A percentile compares a stretch with the other conserved stretches of the same genome.
These are phyloP conservation scores for Colletotrichum truncatum DNA, from an alignment of 2,329 filamentous ascomycete species.

Conservation along the genomic window DNA sequence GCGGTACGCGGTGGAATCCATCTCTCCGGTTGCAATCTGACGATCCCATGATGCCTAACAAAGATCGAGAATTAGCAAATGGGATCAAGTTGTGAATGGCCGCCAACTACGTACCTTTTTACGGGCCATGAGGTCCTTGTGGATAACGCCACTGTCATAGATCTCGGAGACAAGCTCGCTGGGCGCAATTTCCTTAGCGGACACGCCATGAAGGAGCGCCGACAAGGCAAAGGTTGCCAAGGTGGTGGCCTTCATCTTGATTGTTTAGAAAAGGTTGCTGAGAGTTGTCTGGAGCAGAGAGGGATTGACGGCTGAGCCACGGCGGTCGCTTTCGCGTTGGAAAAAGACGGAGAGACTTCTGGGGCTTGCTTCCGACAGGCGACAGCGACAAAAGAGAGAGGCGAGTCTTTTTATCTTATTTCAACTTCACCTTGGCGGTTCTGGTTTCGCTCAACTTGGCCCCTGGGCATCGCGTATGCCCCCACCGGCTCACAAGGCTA, in stretches of 20 bases:
- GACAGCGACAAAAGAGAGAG: background rate
- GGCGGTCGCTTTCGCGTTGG: background rate
- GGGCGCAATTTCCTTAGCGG: slow-evolving; percentile 33
- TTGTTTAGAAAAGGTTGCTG: slow-evolving; percentile 10
- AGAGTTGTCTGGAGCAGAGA: background rate
- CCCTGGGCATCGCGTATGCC: background rate
- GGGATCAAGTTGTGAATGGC: background rate
- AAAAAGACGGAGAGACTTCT: slow-evolving; percentile 11
- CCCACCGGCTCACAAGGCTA: background rate
- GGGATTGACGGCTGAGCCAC: slow-evolving; percentile 10
- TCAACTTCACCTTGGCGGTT: slow-evolving; percentile 1
- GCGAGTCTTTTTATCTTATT: slow-evolving; percentile 14
- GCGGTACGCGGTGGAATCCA: slow-evolving; percentile 25
- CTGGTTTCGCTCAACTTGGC: background rate
- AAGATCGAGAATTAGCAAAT: background rate
- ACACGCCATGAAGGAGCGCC: slow-evolving; percentile 24
- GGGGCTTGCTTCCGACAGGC: background rate
- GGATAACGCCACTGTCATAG: slow-evolving; percentile 32
- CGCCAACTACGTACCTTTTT: slow-evolving; percentile 29
- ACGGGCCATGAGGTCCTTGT: slow-evolving; percentile 33
- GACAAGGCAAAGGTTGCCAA: slow-evolving; percentile 24
- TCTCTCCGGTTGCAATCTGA: slow-evolving; percentile 26
- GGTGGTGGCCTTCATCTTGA: slow-evolving; percentile 26
- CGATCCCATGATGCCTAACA: slow-evolving; percentile 26
- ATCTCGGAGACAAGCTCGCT: slow-evolving; percentile 30